These are phyloP conservation scores for Rhodamnia argentea DNA, from an alignment of 345 rosid species.

Conservation along the genomic window DNA sequence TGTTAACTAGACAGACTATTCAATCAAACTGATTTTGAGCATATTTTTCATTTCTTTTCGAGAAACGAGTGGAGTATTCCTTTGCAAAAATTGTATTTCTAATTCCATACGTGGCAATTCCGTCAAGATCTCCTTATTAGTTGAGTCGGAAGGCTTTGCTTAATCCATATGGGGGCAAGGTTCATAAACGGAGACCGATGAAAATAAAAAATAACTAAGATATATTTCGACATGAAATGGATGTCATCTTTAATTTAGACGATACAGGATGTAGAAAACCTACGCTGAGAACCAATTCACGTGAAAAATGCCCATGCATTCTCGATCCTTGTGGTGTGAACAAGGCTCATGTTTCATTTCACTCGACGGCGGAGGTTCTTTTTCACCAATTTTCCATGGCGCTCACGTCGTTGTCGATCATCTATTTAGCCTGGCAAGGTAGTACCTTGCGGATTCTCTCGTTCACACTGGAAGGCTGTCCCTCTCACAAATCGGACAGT, in stretches of 20 bases:
- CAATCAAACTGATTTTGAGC: too few species aligned
- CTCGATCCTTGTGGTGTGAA: accelerated
- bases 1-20: too few species aligned
- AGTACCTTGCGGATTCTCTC: not conserved
- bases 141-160: not conserved
- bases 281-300: accelerated
- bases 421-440: accelerated
- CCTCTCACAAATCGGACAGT: not conserved
- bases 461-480: accelerated
- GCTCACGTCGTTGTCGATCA: accelerated
- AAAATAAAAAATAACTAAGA: not conserved
- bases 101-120: too few species aligned
- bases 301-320: not conserved
- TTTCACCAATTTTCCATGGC: accelerated
- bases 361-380: not conserved
- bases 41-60: too few species aligned
- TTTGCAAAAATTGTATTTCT: too few species aligned
- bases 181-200: too few species aligned
- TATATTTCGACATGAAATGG: not conserved
- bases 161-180: not conserved
- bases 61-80: too few species aligned
- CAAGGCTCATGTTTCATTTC: not conserved
- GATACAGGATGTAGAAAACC: not conserved
- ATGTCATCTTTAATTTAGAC: not conserved
- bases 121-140: not conserved